Evolutionary conservation across 2,329 filamentous ascomycete species (phyloP), one percentile per base, ranked within the genome.

Genomic region (Tolypocladium cylindrosporum): DNA sequence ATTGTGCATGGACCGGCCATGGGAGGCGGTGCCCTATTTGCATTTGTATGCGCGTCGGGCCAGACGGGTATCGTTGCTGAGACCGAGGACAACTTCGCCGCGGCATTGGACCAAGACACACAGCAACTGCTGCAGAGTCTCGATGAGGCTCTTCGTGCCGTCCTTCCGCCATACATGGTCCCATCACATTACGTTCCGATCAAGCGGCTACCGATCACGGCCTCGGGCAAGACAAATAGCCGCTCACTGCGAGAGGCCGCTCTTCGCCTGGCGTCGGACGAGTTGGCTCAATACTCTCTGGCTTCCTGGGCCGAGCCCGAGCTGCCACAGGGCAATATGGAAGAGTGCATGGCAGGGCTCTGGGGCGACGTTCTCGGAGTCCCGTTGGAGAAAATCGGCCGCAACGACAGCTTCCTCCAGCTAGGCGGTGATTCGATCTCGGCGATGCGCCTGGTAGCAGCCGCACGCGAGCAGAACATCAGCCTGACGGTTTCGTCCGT

Each of bases 351-450:
- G 7, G 50, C 54, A 19, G n/a, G 31, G 9, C 21, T 60, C 37
- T 60, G 59, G 59, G 54, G 56, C 4, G 19, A 54, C 21, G 36
- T 58, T 7, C 54, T 60, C 31, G 52, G 55, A 54, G 42, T 59
- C 40, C 40, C 54, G 37, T 13, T 24, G 27, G 48, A 10, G 14
- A 19, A 13, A 14, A 51, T 51, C 16, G 24, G 48, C 21, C 48
- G 48, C 21, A 27, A 19, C 27, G 48, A 51, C 16, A 51, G 48
- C 48, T 51, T 51, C 24, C 21, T 51, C 48, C 14, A 14, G 11
- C 48, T 51, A 13, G 48, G 48, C 14, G 40, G 59, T 67, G 16
- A 58, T 51, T 51, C 48, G 8, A 51, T 51, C 21, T 21, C 48
- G 7, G 48, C 48, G 31, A 51, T 51, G 14, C n/a, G 48, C 21